phyloP scores from a whole-genome alignment of 2,329 filamentous ascomycete genomes.

The Pseudocercospora pini-densiflorae region DNA sequence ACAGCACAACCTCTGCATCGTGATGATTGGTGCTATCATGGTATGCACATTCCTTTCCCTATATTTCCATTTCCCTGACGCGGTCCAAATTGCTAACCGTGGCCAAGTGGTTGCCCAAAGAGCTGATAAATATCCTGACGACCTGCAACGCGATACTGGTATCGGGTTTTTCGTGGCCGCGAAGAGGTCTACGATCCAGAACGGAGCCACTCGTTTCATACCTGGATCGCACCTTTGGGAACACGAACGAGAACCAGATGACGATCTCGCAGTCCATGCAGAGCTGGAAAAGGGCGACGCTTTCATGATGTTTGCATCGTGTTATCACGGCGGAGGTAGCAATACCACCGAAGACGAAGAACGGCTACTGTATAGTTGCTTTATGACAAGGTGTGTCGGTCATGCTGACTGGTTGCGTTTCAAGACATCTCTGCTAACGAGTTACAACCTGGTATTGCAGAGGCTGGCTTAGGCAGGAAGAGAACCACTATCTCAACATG shows the following conservation, averaged over 20 bases:
- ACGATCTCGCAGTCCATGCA: constrained; percentile 35
- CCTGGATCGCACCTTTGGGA: constrained; percentile 46
- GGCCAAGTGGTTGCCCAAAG: constrained; percentile 18
- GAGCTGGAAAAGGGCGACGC: constrained; percentile 42
- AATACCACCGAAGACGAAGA: constrained; percentile 42
- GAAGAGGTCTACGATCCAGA: constrained; percentile 37
- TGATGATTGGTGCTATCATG: constrained; percentile 39
- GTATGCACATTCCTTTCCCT: neutral
- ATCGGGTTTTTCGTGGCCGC: constrained; percentile 44
- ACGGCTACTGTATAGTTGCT: constrained; percentile 41
- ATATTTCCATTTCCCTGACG: no score
- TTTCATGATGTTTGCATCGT: constrained; percentile 43
- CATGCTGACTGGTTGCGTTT: neutral
- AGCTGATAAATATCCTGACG: constrained; percentile 17
- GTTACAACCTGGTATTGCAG: constrained; percentile 9
- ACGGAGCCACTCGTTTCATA: constrained; percentile 46
- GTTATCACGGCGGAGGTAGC: constrained; percentile 42
- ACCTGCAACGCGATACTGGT: constrained; percentile 33
- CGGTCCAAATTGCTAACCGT: neutral
- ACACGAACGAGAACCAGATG: constrained; percentile 27
- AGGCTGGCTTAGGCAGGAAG: constrained; percentile 45
- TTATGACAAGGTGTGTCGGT: constrained; percentile 32
- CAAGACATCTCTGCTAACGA: neutral
- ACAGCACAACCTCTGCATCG: constrained; percentile 37
- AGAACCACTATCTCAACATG: constrained; percentile 46